phyloP scores from a whole-genome alignment of 805 yeast species.

The Suhomyces kilbournensis region DNA sequence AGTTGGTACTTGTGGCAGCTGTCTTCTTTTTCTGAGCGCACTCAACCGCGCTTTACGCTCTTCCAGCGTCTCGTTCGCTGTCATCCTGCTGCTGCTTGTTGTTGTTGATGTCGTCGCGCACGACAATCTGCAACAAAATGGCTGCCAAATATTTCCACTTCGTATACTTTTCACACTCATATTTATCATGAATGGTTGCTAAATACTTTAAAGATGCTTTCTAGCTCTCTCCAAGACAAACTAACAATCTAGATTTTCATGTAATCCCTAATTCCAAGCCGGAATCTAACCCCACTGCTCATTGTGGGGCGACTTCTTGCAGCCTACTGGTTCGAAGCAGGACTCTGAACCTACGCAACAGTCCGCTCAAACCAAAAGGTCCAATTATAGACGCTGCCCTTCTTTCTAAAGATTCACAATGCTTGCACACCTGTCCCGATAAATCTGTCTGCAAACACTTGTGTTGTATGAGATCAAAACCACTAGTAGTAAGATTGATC shows the following conservation, averaged over 20 bases:
- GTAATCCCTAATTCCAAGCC: not conserved
- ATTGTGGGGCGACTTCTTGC: not conserved
- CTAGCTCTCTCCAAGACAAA: not conserved
- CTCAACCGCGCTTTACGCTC: constrained; percentile 8
- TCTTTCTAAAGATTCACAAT: not conserved
- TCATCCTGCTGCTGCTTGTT: not conserved
- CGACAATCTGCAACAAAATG: not conserved
- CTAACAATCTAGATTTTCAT: not conserved
- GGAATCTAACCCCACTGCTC: not conserved
- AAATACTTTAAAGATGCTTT: not conserved
- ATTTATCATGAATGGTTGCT: not conserved
- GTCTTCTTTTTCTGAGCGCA: constrained; percentile 5
- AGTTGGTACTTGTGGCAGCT: not conserved
- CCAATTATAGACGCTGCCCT: not conserved
- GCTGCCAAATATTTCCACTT: not conserved
- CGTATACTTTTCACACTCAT: no score
- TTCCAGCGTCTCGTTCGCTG: not conserved
- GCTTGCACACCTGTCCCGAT: not conserved
- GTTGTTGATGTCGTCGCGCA: not conserved
- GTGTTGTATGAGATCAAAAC: not conserved
- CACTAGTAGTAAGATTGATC: not conserved
- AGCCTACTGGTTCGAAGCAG: not conserved
- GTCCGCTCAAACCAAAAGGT: not conserved
- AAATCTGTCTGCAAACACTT: not conserved
- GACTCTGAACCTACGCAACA: not conserved